Base-by-base conservation (phyloP, 768 basidiomycete genomes). In the Psilocybe subaeruginosa region DNA sequence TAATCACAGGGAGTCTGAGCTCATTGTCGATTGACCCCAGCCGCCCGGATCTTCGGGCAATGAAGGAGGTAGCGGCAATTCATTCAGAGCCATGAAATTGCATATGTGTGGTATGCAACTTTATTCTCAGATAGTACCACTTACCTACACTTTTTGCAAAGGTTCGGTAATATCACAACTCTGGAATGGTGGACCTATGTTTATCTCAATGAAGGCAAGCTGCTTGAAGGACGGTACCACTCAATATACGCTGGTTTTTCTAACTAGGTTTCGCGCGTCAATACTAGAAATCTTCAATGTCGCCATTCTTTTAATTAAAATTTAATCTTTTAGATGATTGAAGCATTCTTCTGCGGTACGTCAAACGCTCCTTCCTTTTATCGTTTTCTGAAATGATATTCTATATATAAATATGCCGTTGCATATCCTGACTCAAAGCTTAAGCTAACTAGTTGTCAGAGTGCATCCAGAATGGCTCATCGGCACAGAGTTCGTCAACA, bases 121-220 rank as follows among this genome's bases (percentile, higher is more conserved):
- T 39, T 14, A 14, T 8, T 39, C 37, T 39, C 14, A 8, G 37
- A 8, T 2, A 39, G 23, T 23, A 23, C 37, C 14, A 39, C 37
- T 39, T 14, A 39, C 14, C 37, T 39, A 39, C 7, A 39, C 14
- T 14, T 39, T 8, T 39, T 39, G 37, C 23, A 8, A 16, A 17
- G 41, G 41, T 97, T 96, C 66, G 95, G 95, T 27, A 89, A 97
- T 71, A 91, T 97, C 67, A 90, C 92, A 4, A 97, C 94, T 0
- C 95, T 96, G 94, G 85, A 86, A 68, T 94, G 92, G 92, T 95
- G 92, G 92, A 86, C 91, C 62, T 88, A 91, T 72, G 79, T 93
- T 50, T 92, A 91, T 73, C 75, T 92, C 58, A 92, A 91, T 63
- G 91, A 92, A 83, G 89, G 87, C 84, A 54, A 1, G 23, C 23